Base-by-base conservation (phyloP, 371 early-diverging fungal genomes). In the Mortierella sp. region DNA sequence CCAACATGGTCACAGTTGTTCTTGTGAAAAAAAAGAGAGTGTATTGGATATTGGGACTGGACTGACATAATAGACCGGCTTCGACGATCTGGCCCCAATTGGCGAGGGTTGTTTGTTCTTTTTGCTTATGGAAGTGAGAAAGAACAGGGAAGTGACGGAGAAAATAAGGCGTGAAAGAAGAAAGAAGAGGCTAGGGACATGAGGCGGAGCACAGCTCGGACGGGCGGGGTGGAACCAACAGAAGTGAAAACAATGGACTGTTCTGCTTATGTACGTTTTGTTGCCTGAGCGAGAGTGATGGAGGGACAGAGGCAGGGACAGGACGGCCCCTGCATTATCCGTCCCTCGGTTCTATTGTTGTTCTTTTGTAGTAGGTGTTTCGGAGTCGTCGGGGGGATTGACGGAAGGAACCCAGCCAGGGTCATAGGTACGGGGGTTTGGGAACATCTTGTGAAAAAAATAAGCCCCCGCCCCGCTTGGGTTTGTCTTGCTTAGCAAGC, bases 121-220 rank as follows among this genome's bases (percentile, higher is more conserved):
- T 37, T 67, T 67, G 67, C 67, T 67, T 67, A 67, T 40, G 67
- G 37, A 67, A 67, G 67, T 67, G 34, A 3, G 21, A 4, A 67
- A 21, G 26, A n/a, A 31, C 16, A 19, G 34, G 26, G 19, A 19
- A 26, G 26, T n/a, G 26, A 26, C 5, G 55, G n/a, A 26, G 31
- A 31, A 31, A 3, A 26, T 31, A 4, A n/a, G 57, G 28, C 14
- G n/a, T 28, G 31, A 28, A 16, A 3, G 26, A 19, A 61, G 13
- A 9, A 28, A 13, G 11, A 9, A 21, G 34, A 34, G 64, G 64
- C 54, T 54, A 24, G 54, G 54, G 24, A 21, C 16, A 16, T 28
- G 34, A 14, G 24, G 40, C 57, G 57, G 24, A 67, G 54, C 54
- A 54, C 24, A 54, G 54, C 24, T 67, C 21, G 67, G 34, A 67